These are phyloP conservation scores for Mycosphaerella arachidis DNA, from an alignment of 2,329 filamentous ascomycete species.

Conservation along the genomic window DNA sequence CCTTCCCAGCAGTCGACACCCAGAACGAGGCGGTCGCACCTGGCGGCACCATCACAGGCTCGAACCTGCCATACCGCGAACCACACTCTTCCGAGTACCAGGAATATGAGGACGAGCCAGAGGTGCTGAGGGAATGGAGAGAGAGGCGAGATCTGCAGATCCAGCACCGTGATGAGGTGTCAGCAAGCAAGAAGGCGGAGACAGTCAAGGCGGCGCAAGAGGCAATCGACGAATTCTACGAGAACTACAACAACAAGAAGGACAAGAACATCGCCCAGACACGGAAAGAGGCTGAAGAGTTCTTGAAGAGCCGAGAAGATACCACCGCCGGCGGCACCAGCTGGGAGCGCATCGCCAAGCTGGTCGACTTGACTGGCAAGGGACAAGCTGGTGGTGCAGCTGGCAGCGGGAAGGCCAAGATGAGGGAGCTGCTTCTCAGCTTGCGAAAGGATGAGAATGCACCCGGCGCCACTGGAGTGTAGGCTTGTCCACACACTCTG, in stretches of 20 bases:
- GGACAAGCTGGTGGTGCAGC: conserved; percentile 78
- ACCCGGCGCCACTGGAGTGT: conserved; percentile 51
- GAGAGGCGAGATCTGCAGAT: conserved; percentile 80
- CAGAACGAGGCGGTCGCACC: conserved; percentile 69
- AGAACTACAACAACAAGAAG: conserved; percentile 97
- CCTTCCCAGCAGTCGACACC: conserved; percentile 79
- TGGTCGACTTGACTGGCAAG: conserved; percentile 97
- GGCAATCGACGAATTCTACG: conserved; percentile 98
- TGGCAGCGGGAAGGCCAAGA: conserved; percentile 91
- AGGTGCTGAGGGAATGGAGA: conserved; percentile 86
- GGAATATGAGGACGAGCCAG: conserved; percentile 76
- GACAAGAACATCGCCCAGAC: conserved; percentile 90
- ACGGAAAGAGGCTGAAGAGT: conserved; percentile 86
- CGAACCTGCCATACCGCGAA: conserved; percentile 53
- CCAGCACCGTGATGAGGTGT: conserved; percentile 78
- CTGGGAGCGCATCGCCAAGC: conserved; percentile 96
- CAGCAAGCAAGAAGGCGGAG: conserved; percentile 73
- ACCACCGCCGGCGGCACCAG: conserved; percentile 91
- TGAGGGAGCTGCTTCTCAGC: conserved; percentile 82
- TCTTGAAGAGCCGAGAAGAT: conserved; percentile 82
- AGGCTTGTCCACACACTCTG: neutral
- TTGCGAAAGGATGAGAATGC: conserved; percentile 90
- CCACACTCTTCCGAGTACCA: conserved; percentile 44
- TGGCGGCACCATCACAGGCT: conserved; percentile 75
- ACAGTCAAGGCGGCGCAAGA: conserved; percentile 85